Percentiles rank a stretch among this genome's conserved stretches.
phyloP scores from a whole-genome alignment of 2,329 filamentous ascomycete species.

The Aspergillus hortae region DNA sequence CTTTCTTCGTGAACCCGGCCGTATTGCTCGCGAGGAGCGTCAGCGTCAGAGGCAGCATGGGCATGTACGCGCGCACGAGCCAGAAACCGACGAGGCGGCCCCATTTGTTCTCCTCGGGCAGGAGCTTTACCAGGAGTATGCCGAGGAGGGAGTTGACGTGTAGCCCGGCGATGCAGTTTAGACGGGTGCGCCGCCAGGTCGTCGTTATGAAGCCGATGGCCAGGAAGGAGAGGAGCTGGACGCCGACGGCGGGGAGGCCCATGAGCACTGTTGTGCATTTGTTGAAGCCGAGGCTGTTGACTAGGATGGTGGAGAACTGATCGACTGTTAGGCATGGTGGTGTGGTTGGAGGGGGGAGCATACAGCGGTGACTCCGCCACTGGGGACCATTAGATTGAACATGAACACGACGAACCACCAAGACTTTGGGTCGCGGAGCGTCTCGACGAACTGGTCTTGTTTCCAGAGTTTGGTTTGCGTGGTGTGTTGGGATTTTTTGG shows the following conservation, averaged over 20 bases:
- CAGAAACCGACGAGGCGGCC: not conserved
- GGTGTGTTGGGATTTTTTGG: slow-evolving; percentile 1
- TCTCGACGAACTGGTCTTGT: slow-evolving; percentile 28
- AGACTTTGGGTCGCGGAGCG: slow-evolving; percentile 29
- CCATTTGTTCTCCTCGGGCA: not conserved
- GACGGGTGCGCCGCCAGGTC: not conserved
- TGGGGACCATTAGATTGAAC: slow-evolving; percentile 25
- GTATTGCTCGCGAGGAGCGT: slow-evolving; percentile 12
- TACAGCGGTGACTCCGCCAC: slow-evolving; percentile 23
- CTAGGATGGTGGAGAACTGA: not conserved
- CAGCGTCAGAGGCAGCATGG: slow-evolving; percentile 9
- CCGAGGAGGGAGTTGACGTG: not conserved
- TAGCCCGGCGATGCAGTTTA: not conserved
- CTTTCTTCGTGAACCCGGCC: slow-evolving; percentile 18
- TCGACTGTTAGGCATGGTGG: not conserved
- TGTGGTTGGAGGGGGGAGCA: too few relatives aligned
- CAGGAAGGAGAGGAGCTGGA: not conserved
- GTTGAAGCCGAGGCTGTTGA: not conserved
- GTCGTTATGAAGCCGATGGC: not conserved
- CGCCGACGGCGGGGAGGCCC: not conserved
- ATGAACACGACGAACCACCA: slow-evolving; percentile 28
- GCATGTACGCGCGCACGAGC: not conserved
- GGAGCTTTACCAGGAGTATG: not conserved
- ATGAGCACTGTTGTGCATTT: not conserved
- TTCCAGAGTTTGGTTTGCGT: slow-evolving; percentile 9